Evolutionary conservation across 192 early-diverging fungal species (phyloP).

Genomic region (Backusella liffmaniae): DNA sequence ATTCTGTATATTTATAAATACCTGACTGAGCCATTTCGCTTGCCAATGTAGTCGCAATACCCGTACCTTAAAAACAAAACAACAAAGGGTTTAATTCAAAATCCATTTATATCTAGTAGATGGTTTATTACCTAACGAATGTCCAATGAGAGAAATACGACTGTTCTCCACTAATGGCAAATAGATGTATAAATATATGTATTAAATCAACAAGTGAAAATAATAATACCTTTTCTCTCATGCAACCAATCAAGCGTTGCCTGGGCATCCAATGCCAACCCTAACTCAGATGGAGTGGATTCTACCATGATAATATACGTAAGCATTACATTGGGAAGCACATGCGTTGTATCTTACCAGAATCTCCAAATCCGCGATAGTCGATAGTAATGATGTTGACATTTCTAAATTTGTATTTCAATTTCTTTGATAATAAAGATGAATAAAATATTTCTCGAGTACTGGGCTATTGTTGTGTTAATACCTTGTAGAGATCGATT

Average conservation of each 20-base stretch:
- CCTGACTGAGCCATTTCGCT: constrained; percentile 27
- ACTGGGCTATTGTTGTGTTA: no score
- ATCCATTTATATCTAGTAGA: background rate
- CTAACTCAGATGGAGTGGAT: constrained; percentile 34
- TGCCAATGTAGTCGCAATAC: constrained; percentile 32
- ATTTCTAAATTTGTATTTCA: constrained; percentile 20
- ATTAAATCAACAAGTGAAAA: background rate
- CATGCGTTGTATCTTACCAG: constrained; percentile 3
- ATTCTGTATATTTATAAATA: background rate
- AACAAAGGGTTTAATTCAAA: background rate
- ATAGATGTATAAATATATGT: background rate
- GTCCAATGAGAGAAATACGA: constrained; percentile 31
- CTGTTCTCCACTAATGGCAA: constrained; percentile 17
- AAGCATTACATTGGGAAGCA: background rate
- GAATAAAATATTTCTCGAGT: no score
- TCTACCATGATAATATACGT: background rate
- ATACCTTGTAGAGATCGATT: constrained; percentile 34
- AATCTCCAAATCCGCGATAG: constrained; percentile 45
- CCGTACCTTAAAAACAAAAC: constrained; percentile 23
- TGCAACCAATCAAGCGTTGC: constrained; percentile 29
- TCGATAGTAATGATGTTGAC: constrained; percentile 36
- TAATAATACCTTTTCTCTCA: constrained; percentile 17
- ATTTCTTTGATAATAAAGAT: background rate
- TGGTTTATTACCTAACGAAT: constrained; percentile 31
- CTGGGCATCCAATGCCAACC: constrained; percentile 25